Conservation (phyloP, 2,329 filamentous ascomycete species). For the Graphilbum sp. region DNA sequence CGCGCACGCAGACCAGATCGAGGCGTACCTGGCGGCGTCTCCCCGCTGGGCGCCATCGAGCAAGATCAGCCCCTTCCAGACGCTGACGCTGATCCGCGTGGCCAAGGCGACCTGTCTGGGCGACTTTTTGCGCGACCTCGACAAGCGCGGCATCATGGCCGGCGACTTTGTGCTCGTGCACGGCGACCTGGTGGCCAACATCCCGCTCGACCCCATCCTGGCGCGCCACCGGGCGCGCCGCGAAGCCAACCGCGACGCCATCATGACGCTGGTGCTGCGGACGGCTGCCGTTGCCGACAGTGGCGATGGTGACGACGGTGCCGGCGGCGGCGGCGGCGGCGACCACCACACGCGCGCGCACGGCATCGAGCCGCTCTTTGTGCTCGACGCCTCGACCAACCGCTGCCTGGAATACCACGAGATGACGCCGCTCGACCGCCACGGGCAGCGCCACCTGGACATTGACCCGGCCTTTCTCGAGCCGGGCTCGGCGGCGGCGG, state of each 20-base stretch:
- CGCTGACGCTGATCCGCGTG: conserved; percentile 72
- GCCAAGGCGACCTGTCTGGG: conserved; percentile 71
- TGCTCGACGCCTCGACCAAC: conserved; percentile 64
- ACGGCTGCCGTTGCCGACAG: conserved; percentile 39
- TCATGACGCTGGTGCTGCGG: conserved; percentile 90
- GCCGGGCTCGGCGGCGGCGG: conserved; percentile 20
- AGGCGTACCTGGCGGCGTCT: conserved; percentile 70
- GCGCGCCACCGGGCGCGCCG: conserved; percentile 66
- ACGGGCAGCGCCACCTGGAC: conserved; percentile 43
- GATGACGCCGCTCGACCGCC: conserved; percentile 47
- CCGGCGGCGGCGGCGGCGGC: conserved; percentile 47
- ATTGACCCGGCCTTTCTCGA: conserved; percentile 70
- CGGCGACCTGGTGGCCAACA: conserved; percentile 81
- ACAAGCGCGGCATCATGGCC: conserved; percentile 68
- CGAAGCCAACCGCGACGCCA: conserved; percentile 75
- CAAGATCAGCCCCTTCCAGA: conserved; percentile 50
- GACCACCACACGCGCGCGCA: conserved; percentile 62
- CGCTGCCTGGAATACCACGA: conserved; percentile 91
- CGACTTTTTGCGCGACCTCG: conserved; percentile 87
- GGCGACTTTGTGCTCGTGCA: conserved; percentile 89
- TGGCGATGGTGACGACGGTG: conserved; percentile 41
- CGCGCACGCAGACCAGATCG: conserved; percentile 71
- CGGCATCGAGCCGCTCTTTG: conserved; percentile 65
- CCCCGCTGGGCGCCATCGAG: conserved; percentile 47
- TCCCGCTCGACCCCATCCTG: conserved; percentile 66